A percentile compares a stretch with the other conserved stretches of the same genome.
Evolutionary conservation across 805 yeast genomes (phyloP).

Genomic region (Saturnispora hagleri): DNA sequence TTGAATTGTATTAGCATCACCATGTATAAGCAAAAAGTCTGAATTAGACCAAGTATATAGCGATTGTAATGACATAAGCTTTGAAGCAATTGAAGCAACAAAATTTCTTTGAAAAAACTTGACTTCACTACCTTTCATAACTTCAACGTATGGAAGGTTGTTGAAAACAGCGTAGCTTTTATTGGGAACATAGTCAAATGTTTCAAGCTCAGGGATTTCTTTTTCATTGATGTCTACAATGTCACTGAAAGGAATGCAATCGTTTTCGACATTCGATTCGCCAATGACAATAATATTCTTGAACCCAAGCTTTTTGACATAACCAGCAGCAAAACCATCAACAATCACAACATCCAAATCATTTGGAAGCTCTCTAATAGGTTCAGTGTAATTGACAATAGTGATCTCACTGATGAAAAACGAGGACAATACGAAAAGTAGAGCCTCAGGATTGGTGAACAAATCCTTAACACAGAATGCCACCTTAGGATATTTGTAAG

Average conservation of each 20-base stretch:
- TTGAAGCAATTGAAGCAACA: constrained; percentile 29
- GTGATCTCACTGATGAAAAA: constrained; percentile 31
- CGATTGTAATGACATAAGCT: constrained; percentile 25
- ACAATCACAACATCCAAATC: constrained; percentile 29
- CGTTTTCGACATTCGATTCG: constrained; percentile 8
- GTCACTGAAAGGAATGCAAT: background rate
- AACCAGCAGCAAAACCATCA: constrained; percentile 9
- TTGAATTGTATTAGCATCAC: constrained; percentile 7
- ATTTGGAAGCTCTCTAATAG: constrained; percentile 29
- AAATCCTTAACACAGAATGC: constrained; percentile 13
- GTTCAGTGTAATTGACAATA: constrained; percentile 36
- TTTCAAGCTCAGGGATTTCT: background rate
- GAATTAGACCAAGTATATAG: constrained; percentile 20
- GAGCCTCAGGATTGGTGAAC: constrained; percentile 13
- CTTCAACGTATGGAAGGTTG: constrained; percentile 22
- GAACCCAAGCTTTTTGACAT: constrained; percentile 6
- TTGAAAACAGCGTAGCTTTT: constrained; percentile 20
- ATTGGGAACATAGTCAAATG: constrained; percentile 14
- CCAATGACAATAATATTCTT: constrained; percentile 26
- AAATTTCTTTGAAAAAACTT: constrained; percentile 27
- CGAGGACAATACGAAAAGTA: constrained; percentile 19
- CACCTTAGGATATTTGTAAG: background rate
- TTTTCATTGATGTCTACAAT: background rate
- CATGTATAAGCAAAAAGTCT: constrained; percentile 21
- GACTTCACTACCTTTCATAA: constrained; percentile 16